These are phyloP conservation scores for Astrothelium subdiscretum DNA, from an alignment of 495 filamentous ascomycete genomes.

Conservation along the genomic window DNA sequence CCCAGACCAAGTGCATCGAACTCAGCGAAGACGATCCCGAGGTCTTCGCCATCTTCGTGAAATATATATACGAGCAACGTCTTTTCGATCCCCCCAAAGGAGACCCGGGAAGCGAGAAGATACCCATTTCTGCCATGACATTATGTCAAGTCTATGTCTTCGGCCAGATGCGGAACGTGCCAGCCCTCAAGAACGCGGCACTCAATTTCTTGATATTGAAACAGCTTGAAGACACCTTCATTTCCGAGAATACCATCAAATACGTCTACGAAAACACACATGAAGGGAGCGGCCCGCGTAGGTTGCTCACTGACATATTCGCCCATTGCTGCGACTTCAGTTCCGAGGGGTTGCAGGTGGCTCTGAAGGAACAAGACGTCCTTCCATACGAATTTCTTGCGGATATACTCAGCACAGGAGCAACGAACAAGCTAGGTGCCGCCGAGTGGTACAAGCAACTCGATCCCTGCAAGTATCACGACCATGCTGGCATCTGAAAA, in stretches of 20 bases:
- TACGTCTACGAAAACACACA: no score
- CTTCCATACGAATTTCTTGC: no score
- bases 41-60: not conserved
- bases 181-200: not conserved
- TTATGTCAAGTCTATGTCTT: not conserved
- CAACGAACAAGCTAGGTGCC: no score
- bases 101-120: not conserved
- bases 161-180: not conserved
- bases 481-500: no score
- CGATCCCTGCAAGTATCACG: no score
- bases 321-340: no score
- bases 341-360: no score
- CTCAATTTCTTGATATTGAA: not conserved
- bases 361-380: no score
- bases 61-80: not conserved
- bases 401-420: no score
- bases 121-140: not conserved
- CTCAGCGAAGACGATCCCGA: not conserved
- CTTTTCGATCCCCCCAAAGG: not conserved
- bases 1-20: not conserved
- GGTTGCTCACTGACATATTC: no score
- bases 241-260: not conserved
- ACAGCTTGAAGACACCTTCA: not conserved
- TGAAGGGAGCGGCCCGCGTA: no score
- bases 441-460: no score